Percentiles rank a stretch among this genome's conserved stretches.
phyloP scores from a whole-genome alignment of 495 filamentous ascomycete species.

The Cairneyella variabilis region DNA sequence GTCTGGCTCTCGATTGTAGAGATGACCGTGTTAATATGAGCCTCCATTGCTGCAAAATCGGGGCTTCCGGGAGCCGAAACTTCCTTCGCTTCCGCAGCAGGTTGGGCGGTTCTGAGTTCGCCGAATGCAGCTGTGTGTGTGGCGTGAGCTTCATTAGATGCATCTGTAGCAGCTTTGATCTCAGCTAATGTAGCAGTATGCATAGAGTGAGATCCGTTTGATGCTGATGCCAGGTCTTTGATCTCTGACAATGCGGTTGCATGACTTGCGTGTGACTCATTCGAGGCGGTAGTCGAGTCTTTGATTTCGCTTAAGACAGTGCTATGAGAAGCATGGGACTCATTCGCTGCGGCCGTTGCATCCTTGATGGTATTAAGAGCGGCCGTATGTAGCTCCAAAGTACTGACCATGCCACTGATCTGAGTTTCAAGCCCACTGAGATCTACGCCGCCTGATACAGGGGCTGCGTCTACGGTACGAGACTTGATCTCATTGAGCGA shows the following conservation, averaged over 20 bases:
- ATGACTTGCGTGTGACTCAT: constrained; percentile 15
- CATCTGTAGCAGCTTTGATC: constrained; percentile 10
- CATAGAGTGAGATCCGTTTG: constrained; percentile 17
- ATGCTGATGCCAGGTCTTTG: constrained; percentile 8
- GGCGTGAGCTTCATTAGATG: constrained; percentile 13
- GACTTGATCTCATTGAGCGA: constrained; percentile 11
- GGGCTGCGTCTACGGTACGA: background rate
- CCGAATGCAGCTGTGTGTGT: constrained; percentile 1
- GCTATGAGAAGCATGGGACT: constrained; percentile 10
- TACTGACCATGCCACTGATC: constrained; percentile 5
- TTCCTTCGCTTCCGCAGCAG: background rate
- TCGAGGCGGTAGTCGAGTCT: constrained; percentile 6
- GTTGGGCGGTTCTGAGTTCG: constrained; percentile 5
- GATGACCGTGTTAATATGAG: constrained; percentile 17
- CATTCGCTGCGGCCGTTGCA: background rate
- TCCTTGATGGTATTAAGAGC: constrained; percentile 10
- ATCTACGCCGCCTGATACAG: background rate
- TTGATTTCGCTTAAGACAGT: constrained; percentile 5
- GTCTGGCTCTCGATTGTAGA: constrained; percentile 16
- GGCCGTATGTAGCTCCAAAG: constrained; percentile 4
- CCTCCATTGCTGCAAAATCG: constrained; percentile 16
- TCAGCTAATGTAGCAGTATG: constrained; percentile 11
- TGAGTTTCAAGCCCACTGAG: constrained; percentile 1
- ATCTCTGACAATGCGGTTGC: constrained; percentile 4
- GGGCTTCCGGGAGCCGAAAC: background rate